Conservation (phyloP, 345 rosid species). For the Stellera chamaejasme region DNA sequence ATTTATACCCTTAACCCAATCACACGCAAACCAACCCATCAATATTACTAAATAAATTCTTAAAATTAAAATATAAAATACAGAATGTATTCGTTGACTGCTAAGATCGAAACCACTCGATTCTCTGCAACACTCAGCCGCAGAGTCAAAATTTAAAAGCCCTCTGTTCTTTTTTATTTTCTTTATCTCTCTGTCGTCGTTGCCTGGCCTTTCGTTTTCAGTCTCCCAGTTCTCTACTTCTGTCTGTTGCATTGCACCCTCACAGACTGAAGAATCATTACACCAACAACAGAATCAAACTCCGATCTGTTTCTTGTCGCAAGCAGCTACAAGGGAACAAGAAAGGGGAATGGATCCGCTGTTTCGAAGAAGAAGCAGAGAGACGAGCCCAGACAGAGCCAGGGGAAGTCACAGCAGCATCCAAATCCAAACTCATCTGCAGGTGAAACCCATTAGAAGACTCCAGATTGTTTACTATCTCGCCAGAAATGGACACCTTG, state of each 20-base stretch:
- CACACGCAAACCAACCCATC: too few relatives aligned
- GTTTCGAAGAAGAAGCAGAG: constrained; percentile 32
- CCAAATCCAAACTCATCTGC: constrained; percentile 13
- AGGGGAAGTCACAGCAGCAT: constrained; percentile 8
- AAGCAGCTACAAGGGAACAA: background rate
- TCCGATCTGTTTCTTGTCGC: background rate
- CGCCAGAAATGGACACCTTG: constrained; percentile 84
- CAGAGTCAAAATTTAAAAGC: too few relatives aligned
- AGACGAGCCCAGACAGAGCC: constrained; percentile 37
- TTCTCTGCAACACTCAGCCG: too few relatives aligned
- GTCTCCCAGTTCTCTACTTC: background rate
- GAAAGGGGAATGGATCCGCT: constrained; percentile 24
- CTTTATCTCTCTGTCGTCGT: constrained; percentile 3
- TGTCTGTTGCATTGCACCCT: constrained; percentile 1
- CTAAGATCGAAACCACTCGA: too few relatives aligned
- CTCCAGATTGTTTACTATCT: constrained; percentile 81
- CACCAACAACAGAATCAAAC: constrained; percentile 3
- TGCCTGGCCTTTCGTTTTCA: background rate
- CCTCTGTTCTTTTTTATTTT: background rate
- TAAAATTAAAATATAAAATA: too few relatives aligned
- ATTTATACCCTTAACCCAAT: too few relatives aligned
- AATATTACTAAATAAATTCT: too few relatives aligned
- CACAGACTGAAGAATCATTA: background rate
- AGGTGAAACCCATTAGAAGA: constrained; percentile 27
- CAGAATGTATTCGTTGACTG: too few relatives aligned